A percentile compares a stretch with the other conserved stretches of the same genome.
Evolutionary conservation across 257 asterid species (phyloP).

Genomic region (Solanum okadae): DNA sequence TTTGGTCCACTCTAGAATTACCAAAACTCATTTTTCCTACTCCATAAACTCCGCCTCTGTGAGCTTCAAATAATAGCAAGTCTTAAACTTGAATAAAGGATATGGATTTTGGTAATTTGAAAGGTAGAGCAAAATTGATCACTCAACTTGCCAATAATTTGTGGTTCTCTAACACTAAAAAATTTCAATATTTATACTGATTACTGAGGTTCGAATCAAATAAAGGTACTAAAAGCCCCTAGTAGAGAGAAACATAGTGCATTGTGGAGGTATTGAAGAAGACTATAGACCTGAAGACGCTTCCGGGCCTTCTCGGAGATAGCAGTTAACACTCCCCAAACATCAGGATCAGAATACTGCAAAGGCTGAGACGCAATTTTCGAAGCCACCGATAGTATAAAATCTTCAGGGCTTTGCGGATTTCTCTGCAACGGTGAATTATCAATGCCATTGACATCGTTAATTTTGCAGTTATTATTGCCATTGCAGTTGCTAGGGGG

Average conservation of each 20-base stretch:
- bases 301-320: constrained; percentile 83
- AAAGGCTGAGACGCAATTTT: constrained; percentile 77
- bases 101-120: background rate
- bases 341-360: constrained; percentile 66
- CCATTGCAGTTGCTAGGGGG: constrained; percentile 11
- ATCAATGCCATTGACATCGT: background rate
- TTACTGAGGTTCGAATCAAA: background rate
- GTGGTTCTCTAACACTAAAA: background rate
- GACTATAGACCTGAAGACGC: constrained; percentile 59
- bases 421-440: constrained; percentile 19
- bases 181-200: background rate
- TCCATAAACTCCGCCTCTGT: background rate
- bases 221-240: background rate
- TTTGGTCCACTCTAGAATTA: background rate
- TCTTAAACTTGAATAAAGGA: background rate
- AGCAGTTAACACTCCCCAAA: constrained; percentile 98
- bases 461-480: constrained; percentile 4
- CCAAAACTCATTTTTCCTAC: background rate
- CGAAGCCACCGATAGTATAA: constrained; percentile 55
- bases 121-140: background rate
- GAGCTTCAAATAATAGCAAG: background rate
- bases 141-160: background rate
- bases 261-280: background rate
- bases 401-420: constrained; percentile 30
- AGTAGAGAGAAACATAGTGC: background rate